Evolutionary conservation across 306 rosid species (phyloP), one percentile per base, ranked within the genome.

Genomic region (Clitoria ternatea): DNA sequence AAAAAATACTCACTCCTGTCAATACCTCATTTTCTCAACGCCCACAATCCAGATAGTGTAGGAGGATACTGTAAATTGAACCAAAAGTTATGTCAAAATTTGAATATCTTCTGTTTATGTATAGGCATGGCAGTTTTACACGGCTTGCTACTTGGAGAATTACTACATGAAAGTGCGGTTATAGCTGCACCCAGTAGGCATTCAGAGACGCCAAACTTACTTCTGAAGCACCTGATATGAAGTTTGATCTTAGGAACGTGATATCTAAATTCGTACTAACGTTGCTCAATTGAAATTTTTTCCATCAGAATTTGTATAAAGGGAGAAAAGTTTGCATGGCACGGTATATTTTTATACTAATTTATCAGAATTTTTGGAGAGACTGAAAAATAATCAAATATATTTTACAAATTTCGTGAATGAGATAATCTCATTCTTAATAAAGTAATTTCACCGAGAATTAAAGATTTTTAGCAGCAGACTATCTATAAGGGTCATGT

Each of bases 1-100:
- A 11, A 15, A 60, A 66, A 66, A 63, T 63, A 6, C 40, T 68
- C 79, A 47, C 50, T 59, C 24, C 5, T 57, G 74, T 66, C 69
- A 64, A 72, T 66, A 77, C 72, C 53, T 30, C 20, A 20, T 67
- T 73, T 62, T 37, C 49, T 39, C 40, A 35, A 39, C 56, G 69
- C 40, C 29, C 36, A 9, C 11, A 1, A 0, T 39, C 24, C 44
- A 39, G 24, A 42, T 68, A 73, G 74, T 47, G 65, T 68, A 59
- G 67, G 74, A 45, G 30, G 42, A 66, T 77, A 27, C 15, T 68
- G 69, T 44, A 35, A 65, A 71, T 35, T 64, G 6, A 19, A 62
- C 73, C 2, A 27, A 18, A 61, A 53, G 6, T 33, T 5, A 70
- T 56, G 48, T 43, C 69, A 74, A 42, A 53, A 33, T 61, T 52